These are phyloP conservation scores for Amesomyces nigricolor DNA, from an alignment of 2,329 filamentous ascomycete species.

Conservation along the genomic window DNA sequence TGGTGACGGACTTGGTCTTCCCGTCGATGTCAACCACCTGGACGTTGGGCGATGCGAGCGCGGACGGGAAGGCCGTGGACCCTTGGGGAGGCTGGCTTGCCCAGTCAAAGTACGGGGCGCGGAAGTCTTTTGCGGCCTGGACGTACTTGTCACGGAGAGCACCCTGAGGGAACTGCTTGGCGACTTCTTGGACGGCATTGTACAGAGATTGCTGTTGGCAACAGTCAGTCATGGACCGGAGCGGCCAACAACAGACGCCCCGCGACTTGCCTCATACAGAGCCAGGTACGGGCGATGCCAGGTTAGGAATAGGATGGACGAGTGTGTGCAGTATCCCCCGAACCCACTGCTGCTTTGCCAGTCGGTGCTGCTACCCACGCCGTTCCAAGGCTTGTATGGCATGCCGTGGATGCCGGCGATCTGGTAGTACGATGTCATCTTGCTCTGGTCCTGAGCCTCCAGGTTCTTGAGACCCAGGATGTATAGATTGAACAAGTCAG, in stretches of 20 bases:
- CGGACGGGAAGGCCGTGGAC: slow-evolving; percentile 19
- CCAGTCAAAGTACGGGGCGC: slow-evolving; percentile 35
- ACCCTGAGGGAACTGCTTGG: slow-evolving; percentile 22
- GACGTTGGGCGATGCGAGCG: slow-evolving; percentile 21
- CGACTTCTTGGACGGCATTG: slow-evolving; percentile 24
- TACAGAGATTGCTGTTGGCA: slow-evolving; percentile 27
- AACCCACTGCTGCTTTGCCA: slow-evolving; percentile 36
- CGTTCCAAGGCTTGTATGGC: slow-evolving; percentile 54
- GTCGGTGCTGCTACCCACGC: slow-evolving; percentile 34
- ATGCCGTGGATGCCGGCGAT: slow-evolving; percentile 61
- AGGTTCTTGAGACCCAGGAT: slow-evolving; percentile 53
- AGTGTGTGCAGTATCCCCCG: slow-evolving; percentile 57
- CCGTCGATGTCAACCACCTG: slow-evolving; percentile 24
- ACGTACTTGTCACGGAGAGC: slow-evolving; percentile 25
- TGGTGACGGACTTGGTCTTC: slow-evolving; percentile 23
- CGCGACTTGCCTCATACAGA: slow-evolving; percentile 16
- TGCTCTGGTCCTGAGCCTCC: slow-evolving; percentile 44
- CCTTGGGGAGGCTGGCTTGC: slow-evolving; percentile 18
- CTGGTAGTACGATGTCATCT: slow-evolving; percentile 54
- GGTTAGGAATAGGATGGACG: slow-evolving; percentile 53
- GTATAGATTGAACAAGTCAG: slow-evolving; percentile 56
- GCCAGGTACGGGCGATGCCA: slow-evolving; percentile 43
- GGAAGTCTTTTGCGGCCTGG: slow-evolving; percentile 28
- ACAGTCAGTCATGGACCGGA: neutral
- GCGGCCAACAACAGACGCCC: too few relatives aligned